Percentiles rank a stretch among this genome's conserved stretches.
These are phyloP conservation scores for Naganishia kalamii DNA, from an alignment of 768 basidiomycete species.

Conservation along the genomic window DNA sequence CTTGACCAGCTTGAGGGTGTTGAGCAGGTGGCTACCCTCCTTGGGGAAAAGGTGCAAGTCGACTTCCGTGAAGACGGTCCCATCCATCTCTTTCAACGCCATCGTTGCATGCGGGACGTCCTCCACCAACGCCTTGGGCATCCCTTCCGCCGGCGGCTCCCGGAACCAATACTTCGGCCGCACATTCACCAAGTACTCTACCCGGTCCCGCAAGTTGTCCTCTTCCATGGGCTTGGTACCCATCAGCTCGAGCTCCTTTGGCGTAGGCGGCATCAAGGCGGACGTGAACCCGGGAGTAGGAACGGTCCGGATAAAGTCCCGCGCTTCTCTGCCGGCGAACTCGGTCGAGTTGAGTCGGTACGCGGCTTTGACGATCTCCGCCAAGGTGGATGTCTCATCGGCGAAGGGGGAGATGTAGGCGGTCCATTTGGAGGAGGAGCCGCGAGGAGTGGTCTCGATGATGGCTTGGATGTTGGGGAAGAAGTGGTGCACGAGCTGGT, in stretches of 20 bases:
- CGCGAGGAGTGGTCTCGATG: background rate
- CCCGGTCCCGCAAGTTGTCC: background rate
- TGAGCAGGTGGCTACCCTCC: background rate
- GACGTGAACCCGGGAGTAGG: background rate
- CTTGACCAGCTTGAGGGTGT: background rate
- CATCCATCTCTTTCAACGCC: background rate
- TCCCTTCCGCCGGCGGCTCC: background rate
- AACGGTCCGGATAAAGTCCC: background rate
- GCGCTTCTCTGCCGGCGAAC: background rate
- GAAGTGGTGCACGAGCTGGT: background rate
- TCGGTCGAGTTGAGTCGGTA: background rate
- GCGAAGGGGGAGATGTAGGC: background rate
- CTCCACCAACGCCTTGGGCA: background rate
- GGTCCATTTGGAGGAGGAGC: background rate
- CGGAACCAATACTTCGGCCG: background rate
- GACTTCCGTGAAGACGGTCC: background rate
- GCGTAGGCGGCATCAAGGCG: background rate
- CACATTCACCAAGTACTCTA: background rate
- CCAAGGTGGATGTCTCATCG: background rate
- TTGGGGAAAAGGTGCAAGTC: background rate
- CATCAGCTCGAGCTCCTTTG: background rate
- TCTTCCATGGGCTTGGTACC: background rate
- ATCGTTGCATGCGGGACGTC: background rate
- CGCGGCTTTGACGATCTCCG: background rate
- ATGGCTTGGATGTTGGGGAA: background rate